phyloP scores from a whole-genome alignment of 805 yeast genomes.

The Candida berthetii region DNA sequence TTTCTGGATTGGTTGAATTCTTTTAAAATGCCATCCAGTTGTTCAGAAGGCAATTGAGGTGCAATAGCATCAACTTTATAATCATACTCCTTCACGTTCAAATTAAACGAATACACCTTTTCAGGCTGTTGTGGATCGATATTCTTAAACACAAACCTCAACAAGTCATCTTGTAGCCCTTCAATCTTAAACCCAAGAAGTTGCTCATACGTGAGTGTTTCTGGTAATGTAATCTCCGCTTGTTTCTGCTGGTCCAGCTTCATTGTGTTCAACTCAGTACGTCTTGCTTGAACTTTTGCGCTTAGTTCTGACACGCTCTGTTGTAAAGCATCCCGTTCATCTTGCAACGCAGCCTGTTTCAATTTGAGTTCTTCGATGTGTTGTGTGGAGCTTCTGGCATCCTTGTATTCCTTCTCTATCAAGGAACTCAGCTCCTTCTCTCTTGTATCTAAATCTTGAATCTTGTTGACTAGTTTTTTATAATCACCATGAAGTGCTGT shows the following conservation, averaged over 20 bases:
- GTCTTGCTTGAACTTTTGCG: constrained; percentile 21
- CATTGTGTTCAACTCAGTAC: constrained; percentile 25
- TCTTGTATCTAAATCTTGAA: constrained; percentile 22
- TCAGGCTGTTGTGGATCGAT: constrained; percentile 37
- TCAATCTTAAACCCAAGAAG: constrained; percentile 50
- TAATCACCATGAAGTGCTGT: constrained; percentile 26
- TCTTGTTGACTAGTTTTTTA: constrained; percentile 23
- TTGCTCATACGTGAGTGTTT: constrained; percentile 43
- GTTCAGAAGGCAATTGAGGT: constrained; percentile 29
- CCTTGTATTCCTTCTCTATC: constrained; percentile 16
- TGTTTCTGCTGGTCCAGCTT: constrained; percentile 34
- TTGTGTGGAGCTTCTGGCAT: constrained; percentile 18
- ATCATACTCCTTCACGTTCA: constrained; percentile 37
- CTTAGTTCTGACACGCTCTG: constrained; percentile 27
- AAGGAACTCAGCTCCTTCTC: constrained; percentile 23
- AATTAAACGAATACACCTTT: constrained; percentile 34
- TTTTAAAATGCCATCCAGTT: constrained; percentile 9
- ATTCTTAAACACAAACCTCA: constrained; percentile 43
- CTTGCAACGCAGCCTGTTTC: constrained; percentile 17
- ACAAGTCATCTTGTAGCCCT: constrained; percentile 37
- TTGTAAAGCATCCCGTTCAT: constrained; percentile 22
- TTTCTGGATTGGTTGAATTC: constrained; percentile 13
- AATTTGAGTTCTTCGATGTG: constrained; percentile 3
- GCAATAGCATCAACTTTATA: constrained; percentile 29
- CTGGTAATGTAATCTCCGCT: constrained; percentile 41